These are phyloP conservation scores for Ceratocystis destructans DNA, from an alignment of 2,329 filamentous ascomycete species.

Conservation along the genomic window DNA sequence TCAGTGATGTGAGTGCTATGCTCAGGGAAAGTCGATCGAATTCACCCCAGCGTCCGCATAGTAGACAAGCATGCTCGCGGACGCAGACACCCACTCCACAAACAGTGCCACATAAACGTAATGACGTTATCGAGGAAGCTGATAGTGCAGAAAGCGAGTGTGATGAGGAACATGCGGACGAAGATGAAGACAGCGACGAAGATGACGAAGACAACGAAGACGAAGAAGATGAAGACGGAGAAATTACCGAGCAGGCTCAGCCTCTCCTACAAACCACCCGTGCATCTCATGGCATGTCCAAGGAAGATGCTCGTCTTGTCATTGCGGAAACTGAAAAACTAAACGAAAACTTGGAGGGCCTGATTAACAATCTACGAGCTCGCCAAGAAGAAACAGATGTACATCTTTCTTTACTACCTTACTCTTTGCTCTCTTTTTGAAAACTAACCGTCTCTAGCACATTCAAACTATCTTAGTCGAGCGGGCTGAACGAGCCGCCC, in stretches of 20 bases:
- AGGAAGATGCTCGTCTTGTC: conserved; percentile 22
- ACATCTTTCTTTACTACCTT: conserved; percentile 20
- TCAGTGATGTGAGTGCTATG: conserved; percentile 15
- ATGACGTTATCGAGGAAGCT: conserved; percentile 1
- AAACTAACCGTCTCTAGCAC: conserved; percentile 33
- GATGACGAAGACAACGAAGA: background rate
- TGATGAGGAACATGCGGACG: background rate
- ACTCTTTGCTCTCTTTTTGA: background rate
- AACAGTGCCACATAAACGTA: background rate
- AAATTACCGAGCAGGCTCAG: background rate
- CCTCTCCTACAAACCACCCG: background rate
- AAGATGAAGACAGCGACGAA: conserved; percentile 6
- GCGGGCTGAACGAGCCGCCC: conserved; percentile 42
- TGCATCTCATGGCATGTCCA: conserved; percentile 17
- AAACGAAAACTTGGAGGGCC: conserved; percentile 35
- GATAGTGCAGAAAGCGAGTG: conserved; percentile 3
- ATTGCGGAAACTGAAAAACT: conserved; percentile 29
- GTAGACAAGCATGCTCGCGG: background rate
- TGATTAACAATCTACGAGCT: conserved; percentile 38
- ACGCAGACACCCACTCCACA: conserved; percentile 11
- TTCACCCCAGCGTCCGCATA: conserved; percentile 4
- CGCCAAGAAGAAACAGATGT: conserved; percentile 47
- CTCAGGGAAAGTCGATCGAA: conserved; percentile 11
- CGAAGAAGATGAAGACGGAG: background rate
- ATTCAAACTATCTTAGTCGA: conserved; percentile 48